A percentile compares a stretch with the other conserved stretches of the same genome.
These are phyloP conservation scores for Saitozyma sp. DNA, from an alignment of 768 basidiomycete species.

Conservation along the genomic window DNA sequence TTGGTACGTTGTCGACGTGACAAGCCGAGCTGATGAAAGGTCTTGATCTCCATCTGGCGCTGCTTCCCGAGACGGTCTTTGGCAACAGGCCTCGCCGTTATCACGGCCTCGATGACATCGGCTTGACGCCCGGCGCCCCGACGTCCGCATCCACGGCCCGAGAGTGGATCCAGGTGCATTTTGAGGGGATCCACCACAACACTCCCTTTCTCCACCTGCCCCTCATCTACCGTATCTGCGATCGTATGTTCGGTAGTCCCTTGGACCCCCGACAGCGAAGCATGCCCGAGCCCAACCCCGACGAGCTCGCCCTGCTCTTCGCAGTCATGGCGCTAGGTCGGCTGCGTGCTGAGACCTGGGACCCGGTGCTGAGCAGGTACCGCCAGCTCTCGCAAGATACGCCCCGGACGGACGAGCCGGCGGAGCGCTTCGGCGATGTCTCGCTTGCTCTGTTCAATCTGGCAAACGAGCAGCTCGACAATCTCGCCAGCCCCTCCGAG, in stretches of 20 bases:
- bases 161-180: constrained; percentile 21
- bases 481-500: constrained; percentile 17
- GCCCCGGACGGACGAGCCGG: constrained; percentile 5
- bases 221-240: constrained; percentile 5
- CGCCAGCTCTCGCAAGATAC: background rate
- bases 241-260: constrained; percentile 1
- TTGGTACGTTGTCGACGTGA: constrained; percentile 6
- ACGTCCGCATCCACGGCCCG: constrained; percentile 10
- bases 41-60: constrained; percentile 4
- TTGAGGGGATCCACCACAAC: constrained; percentile 24
- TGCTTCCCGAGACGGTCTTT: constrained; percentile 19
- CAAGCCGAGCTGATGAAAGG: constrained; percentile 6
- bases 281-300: background rate
- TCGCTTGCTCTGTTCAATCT: constrained; percentile 17
- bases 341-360: constrained; percentile 19
- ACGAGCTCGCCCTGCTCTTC: constrained; percentile 18
- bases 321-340: constrained; percentile 19
- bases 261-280: too few species aligned
- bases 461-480: constrained; percentile 22
- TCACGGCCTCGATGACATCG: constrained; percentile 13
- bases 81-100: constrained; percentile 10
- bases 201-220: constrained; percentile 26
- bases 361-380: constrained; percentile 2
- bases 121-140: constrained; percentile 6
- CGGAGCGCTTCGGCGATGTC: constrained; percentile 1